Evolutionary conservation across 2,329 filamentous ascomycete genomes (phyloP).

Genomic region (Penicillium verrucosum): DNA sequence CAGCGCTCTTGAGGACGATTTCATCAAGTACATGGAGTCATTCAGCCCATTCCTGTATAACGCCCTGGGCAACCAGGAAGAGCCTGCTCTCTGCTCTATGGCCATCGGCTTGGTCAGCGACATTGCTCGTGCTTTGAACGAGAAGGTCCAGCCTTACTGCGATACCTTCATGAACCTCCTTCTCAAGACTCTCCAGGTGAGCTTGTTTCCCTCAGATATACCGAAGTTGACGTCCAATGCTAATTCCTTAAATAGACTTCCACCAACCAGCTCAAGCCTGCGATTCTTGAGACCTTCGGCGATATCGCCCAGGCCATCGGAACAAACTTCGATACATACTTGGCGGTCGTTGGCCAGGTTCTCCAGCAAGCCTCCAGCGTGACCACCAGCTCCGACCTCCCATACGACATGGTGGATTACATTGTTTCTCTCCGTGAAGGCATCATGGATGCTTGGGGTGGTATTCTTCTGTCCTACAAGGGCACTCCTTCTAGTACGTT

Average conservation of each 20-base stretch:
- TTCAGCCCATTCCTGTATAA: conserved; percentile 92
- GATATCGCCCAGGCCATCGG: conserved; percentile 95
- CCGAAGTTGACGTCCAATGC: background rate
- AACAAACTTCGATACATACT: conserved; percentile 87
- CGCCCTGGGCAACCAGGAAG: conserved; percentile 91
- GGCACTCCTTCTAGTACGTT: conserved; percentile 48
- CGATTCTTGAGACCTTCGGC: conserved; percentile 95
- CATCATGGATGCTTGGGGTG: conserved; percentile 99
- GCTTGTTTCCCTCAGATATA: conserved; percentile 3
- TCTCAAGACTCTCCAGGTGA: conserved; percentile 80
- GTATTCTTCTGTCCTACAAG: conserved; percentile 94
- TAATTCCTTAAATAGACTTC: conserved; percentile 39
- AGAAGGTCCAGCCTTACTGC: conserved; percentile 90
- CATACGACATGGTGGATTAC: conserved; percentile 96
- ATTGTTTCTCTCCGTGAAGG: conserved; percentile 91
- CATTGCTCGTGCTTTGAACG: conserved; percentile 85
- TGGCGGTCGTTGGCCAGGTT: conserved; percentile 87
- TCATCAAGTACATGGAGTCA: conserved; percentile 95
- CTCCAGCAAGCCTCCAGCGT: conserved; percentile 89
- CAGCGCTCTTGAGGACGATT: conserved; percentile 86
- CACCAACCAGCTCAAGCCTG: conserved; percentile 93
- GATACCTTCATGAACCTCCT: conserved; percentile 98
- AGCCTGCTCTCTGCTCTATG: conserved; percentile 90
- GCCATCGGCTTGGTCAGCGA: conserved; percentile 97
- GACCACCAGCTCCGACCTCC: conserved; percentile 71